phyloP scores from a whole-genome alignment of 345 rosid species.

The Kandelia obovata region DNA sequence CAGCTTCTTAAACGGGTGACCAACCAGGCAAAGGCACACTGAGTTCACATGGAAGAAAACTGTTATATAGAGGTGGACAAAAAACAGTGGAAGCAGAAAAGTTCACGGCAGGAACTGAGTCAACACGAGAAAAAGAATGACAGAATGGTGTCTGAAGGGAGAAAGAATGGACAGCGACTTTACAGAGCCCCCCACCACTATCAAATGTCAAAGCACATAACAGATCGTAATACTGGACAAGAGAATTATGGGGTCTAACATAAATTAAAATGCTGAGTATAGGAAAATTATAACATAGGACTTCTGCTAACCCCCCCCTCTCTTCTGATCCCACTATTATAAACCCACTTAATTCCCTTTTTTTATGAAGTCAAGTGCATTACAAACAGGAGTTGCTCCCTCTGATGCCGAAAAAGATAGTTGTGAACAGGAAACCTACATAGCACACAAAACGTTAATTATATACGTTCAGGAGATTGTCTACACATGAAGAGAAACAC shows the following conservation, averaged over 20 bases:
- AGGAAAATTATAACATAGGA: not conserved
- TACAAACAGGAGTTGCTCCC: slow-evolving; percentile 69
- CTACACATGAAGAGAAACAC: not conserved
- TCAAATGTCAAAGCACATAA: too few species aligned
- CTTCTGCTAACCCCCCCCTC: slow-evolving; percentile 44
- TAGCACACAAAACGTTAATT: slow-evolving; percentile 10
- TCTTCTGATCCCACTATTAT: slow-evolving; percentile 78
- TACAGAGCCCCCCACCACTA: too few species aligned
- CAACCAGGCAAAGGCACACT: too few species aligned
- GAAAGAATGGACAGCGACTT: too few species aligned
- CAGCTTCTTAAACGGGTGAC: too few species aligned
- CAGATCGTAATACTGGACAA: too few species aligned
- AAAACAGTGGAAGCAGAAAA: too few species aligned
- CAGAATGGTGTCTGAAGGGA: too few species aligned
- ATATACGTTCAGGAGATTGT: not conserved
- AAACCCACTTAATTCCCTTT: slow-evolving; percentile 51
- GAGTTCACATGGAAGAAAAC: too few species aligned
- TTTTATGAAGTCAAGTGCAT: slow-evolving; percentile 38
- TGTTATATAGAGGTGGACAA: too few species aligned
- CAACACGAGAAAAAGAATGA: too few species aligned
- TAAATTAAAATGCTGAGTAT: not conserved
- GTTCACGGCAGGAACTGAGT: too few species aligned
- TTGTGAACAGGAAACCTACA: slow-evolving; percentile 59
- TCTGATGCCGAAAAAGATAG: slow-evolving; percentile 73
- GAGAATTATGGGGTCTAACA: not conserved